phyloP scores from a whole-genome alignment of 192 early-diverging fungal genomes.

The Umbelopsis ramanniana region DNA sequence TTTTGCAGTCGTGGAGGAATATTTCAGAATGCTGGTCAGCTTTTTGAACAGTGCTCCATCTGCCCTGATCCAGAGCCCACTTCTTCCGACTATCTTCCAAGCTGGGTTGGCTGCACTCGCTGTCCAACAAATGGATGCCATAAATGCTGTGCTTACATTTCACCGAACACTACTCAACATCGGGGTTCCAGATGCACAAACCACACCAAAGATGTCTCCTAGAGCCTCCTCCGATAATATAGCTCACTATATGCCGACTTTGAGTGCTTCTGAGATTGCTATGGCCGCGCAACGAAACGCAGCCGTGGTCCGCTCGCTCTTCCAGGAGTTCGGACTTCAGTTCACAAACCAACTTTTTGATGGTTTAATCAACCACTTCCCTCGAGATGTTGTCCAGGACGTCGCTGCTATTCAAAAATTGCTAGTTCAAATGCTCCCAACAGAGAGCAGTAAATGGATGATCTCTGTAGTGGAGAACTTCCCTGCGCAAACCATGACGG shows the following conservation, averaged over 20 bases:
- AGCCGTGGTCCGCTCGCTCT: constrained; percentile 43
- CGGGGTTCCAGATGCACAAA: constrained; percentile 20
- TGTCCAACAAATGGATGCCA: constrained; percentile 52
- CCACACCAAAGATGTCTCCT: constrained; percentile 8
- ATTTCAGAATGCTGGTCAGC: constrained; percentile 61
- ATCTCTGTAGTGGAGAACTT: constrained; percentile 46
- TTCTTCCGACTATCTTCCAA: constrained; percentile 62
- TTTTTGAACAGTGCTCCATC: constrained; percentile 56
- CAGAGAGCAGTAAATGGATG: constrained; percentile 55
- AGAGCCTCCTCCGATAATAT: background rate
- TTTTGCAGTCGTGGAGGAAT: constrained; percentile 75
- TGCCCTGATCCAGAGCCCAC: constrained; percentile 55
- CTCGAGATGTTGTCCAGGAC: constrained; percentile 57
- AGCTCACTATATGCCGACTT: constrained; percentile 8
- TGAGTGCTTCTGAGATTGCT: constrained; percentile 25
- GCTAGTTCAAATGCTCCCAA: constrained; percentile 50
- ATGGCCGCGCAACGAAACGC: constrained; percentile 24
- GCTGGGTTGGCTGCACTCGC: constrained; percentile 66
- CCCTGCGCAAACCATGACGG: constrained; percentile 47
- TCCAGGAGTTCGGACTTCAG: constrained; percentile 42
- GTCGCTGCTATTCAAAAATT: constrained; percentile 55
- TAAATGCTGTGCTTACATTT: constrained; percentile 55
- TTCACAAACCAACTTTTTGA: constrained; percentile 54
- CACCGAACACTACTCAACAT: constrained; percentile 49
- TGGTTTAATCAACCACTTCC: constrained; percentile 60